Percentiles rank a stretch among this genome's conserved stretches.
These are phyloP conservation scores for Lignosus rhinocerotis DNA, from an alignment of 1,284 basidiomycete genomes.

Conservation along the genomic window DNA sequence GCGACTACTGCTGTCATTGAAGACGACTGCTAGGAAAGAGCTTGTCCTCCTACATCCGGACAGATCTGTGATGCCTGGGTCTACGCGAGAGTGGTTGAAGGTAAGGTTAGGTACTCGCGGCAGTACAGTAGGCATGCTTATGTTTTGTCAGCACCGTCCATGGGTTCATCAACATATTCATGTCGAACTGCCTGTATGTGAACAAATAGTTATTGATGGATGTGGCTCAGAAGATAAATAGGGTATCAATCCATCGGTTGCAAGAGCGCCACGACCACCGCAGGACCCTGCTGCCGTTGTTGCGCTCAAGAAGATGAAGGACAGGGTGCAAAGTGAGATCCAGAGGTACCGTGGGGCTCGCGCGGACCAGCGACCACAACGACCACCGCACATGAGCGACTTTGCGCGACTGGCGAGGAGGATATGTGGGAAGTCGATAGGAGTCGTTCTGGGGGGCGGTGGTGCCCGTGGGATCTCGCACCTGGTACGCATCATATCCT, in stretches of 20 bases:
- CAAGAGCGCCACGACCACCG: constrained; percentile 54
- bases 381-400: constrained; percentile 84
- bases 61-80: constrained; percentile 86
- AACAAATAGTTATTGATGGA: neutral
- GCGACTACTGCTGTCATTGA: constrained; percentile 87
- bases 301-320: constrained; percentile 88
- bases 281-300: constrained; percentile 89
- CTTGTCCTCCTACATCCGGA: constrained; percentile 93
- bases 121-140: neutral
- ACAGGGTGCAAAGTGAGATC: constrained; percentile 87
- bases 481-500: constrained; percentile 51
- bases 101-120: constrained; percentile 40
- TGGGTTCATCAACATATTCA: constrained; percentile 96
- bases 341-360: constrained; percentile 80
- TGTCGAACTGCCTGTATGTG: constrained; percentile 75
- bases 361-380: constrained; percentile 71
- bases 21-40: constrained; percentile 97
- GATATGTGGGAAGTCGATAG: constrained; percentile 92
- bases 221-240: constrained; percentile 25
- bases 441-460: constrained; percentile 93
- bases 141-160: constrained; percentile 69
- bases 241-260: constrained; percentile 65
- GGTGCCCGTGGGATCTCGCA: constrained; percentile 96
- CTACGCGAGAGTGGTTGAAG: constrained; percentile 96
- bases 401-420: constrained; percentile 91